Evolutionary conservation across 164 flowering plant species (phyloP).

Genomic region (Aristolochia contorta): DNA sequence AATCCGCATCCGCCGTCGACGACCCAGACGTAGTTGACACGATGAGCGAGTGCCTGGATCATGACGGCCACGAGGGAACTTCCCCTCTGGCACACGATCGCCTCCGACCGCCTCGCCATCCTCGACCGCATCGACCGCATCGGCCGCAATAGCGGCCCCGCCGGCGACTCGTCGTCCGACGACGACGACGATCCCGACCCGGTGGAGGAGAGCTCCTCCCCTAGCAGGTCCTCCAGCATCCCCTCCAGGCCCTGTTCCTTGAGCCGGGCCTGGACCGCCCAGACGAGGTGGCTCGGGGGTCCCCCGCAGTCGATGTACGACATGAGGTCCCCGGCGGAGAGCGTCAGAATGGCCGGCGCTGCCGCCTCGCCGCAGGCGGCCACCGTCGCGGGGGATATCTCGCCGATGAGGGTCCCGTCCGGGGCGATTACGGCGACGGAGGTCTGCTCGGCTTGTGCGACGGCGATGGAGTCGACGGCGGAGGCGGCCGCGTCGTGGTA

Average conservation of each 20-base stretch:
- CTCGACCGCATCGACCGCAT: slow-evolving; percentile 48
- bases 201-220: slow-evolving; percentile 1
- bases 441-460: slow-evolving; percentile 43
- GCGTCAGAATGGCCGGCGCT: slow-evolving; percentile 68
- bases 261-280: slow-evolving; percentile 41
- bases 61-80: slow-evolving; percentile 91
- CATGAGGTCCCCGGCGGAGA: slow-evolving; percentile 76
- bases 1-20: slow-evolving; percentile 57
- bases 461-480: slow-evolving; percentile 37
- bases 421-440: slow-evolving; percentile 70
- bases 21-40: slow-evolving; percentile 91
- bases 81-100: slow-evolving; percentile 64
- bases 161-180: slow-evolving; percentile 48
- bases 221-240: slow-evolving; percentile 38
- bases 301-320: slow-evolving; percentile 81
- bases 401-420: slow-evolving; percentile 58
- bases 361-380: slow-evolving; percentile 62
- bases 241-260: slow-evolving; percentile 37
- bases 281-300: slow-evolving; percentile 57
- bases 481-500: slow-evolving; percentile 59
- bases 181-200: slow-evolving; percentile 10
- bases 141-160: slow-evolving; percentile 2
- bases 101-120: slow-evolving; percentile 62
- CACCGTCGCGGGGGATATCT: slow-evolving; percentile 75
- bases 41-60: slow-evolving; percentile 84